Evolutionary conservation across 2,329 filamentous ascomycete species (phyloP), one percentile per base, ranked within the genome.

Genomic region (Cytospora leucostoma): DNA sequence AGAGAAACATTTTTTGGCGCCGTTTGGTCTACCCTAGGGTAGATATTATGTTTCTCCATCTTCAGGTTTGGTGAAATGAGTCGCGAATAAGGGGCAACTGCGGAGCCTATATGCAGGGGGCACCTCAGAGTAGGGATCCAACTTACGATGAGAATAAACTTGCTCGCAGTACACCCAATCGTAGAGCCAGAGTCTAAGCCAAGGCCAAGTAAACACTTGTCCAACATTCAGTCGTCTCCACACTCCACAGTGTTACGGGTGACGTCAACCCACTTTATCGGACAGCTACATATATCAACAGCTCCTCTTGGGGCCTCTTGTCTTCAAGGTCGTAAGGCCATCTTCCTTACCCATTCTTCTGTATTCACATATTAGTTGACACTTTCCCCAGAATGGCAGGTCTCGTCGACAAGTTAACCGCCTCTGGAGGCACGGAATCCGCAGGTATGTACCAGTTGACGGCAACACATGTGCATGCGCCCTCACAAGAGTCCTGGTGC

Each of bases 381-480:
- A 55, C 33, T 34, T 40, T 19, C 3, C 15, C 35, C 57, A 66
- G 27, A 34, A 74, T 73, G 70, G 67, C 74, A 34, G 68, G 66
- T 34, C 74, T 79, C 37, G 67, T 75, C 15, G 73, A 78, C 15
- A 75, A 69, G 37, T 63, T 79, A 66, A 77, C 74, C 11, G 75
- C 74, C 17, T 76, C 76, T 61, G 75, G 74, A 19, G 74, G 72
- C 47, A 68, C 71, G 13, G 76, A 78, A 66, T 72, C 74, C 54
- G 77, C 74, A 75, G 77, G 71, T 58, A 61, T 12, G 27, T 27
- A 27, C 27, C 27, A 27, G 27, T 27, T 27, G 27, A 27, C 27
- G 62, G 32, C 32, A 49, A 32, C 52, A 44, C 27, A 49, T 47
- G n/a, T 21, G n/a, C n/a, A 21, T 21, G 5, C 8, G 10, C 44